These are phyloP conservation scores for Albugo candida DNA, from an alignment of 352 stramenopile genomes.

Conservation along the genomic window DNA sequence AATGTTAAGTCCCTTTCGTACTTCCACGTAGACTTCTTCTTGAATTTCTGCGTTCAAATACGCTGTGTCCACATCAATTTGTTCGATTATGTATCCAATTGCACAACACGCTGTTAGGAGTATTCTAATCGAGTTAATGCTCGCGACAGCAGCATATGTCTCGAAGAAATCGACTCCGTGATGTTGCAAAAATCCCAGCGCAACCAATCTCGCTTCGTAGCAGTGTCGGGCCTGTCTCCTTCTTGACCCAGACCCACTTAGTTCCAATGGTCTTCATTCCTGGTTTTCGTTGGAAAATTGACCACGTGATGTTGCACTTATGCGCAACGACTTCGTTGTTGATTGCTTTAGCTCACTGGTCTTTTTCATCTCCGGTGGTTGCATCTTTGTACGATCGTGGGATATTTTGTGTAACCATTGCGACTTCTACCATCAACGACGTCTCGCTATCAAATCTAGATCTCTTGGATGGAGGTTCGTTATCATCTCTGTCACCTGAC, in stretches of 20 bases:
- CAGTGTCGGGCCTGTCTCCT: background rate
- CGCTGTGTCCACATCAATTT: constrained; percentile 11
- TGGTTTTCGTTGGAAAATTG: too few species aligned
- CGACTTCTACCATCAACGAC: background rate
- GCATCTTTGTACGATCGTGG: background rate
- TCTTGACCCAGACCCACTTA: background rate
- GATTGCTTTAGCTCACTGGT: background rate
- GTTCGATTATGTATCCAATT: constrained; percentile 5
- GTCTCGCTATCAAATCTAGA: too few species aligned
- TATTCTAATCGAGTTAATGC: background rate
- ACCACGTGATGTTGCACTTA: too few species aligned
- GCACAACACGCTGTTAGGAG: background rate
- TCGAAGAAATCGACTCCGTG: background rate
- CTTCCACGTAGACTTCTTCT: constrained; percentile 2
- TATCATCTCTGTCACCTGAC: too few species aligned
- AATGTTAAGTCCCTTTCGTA: background rate
- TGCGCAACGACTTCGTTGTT: background rate
- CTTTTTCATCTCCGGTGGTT: background rate
- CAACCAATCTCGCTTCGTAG: background rate
- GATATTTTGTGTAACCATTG: background rate
- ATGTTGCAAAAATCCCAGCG: background rate
- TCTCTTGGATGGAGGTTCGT: too few species aligned
- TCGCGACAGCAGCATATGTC: background rate
- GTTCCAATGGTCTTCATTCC: too few species aligned
- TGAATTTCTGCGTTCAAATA: constrained; percentile 10